Evolutionary conservation across 2,329 filamentous ascomycete genomes (phyloP).

Genomic region (Fusarium sp.): DNA sequence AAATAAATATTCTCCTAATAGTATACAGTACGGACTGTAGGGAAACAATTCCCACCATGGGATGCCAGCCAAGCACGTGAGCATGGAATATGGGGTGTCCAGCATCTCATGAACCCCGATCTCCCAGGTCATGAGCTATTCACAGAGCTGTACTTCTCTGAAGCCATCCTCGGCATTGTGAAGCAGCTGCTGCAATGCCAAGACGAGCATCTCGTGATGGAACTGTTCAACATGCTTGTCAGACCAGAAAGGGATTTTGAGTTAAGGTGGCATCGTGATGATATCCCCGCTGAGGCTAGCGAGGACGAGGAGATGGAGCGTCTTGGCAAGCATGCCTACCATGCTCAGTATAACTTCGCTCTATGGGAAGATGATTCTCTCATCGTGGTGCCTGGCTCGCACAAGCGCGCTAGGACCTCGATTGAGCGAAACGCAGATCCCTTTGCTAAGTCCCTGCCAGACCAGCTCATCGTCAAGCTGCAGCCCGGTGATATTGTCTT

Average conservation of each 20-base stretch:
- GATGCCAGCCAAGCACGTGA: conserved; percentile 63
- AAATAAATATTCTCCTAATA: conserved; percentile 53
- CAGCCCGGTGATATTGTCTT: conserved; percentile 84
- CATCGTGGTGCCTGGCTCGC: conserved; percentile 81
- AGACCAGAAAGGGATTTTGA: conserved; percentile 77
- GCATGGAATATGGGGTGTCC: conserved; percentile 87
- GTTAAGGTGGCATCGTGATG: conserved; percentile 87
- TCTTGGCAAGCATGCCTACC: conserved; percentile 71
- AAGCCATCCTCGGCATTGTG: conserved; percentile 71
- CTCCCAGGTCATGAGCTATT: conserved; percentile 73
- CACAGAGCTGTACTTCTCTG: conserved; percentile 77
- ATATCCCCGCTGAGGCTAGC: conserved; percentile 75
- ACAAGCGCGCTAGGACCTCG: conserved; percentile 76
- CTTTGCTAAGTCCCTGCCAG: conserved; percentile 70
- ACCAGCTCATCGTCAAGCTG: conserved; percentile 73
- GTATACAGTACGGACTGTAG: conserved; percentile 46
- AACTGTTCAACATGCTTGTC: conserved; percentile 88
- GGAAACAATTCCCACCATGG: conserved; percentile 94
- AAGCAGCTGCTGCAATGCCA: conserved; percentile 69
- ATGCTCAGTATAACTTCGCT: conserved; percentile 90
- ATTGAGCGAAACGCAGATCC: conserved; percentile 75
- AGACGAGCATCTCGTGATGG: conserved; percentile 80
- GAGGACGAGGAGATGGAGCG: conserved; percentile 74
- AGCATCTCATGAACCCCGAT: conserved; percentile 82
- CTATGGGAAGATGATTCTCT: conserved; percentile 80